Evolutionary conservation across 2,329 filamentous ascomycete genomes (phyloP).

Genomic region (Nemania serpens): DNA sequence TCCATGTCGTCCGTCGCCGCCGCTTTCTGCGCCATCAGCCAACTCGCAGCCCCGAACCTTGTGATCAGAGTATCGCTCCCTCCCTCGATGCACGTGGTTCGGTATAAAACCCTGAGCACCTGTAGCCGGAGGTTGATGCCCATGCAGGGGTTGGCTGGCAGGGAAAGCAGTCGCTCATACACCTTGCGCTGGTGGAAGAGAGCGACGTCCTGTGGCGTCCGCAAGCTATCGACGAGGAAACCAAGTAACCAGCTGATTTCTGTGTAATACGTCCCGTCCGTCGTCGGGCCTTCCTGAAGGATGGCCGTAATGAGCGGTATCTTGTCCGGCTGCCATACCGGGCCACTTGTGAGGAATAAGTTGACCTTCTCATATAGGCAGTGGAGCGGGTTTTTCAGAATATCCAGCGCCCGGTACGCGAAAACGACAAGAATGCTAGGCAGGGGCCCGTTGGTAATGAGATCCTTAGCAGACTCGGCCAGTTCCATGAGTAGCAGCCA

Average conservation of each 20-base stretch:
- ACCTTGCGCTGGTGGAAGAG: constrained; percentile 48
- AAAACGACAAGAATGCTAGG: constrained; percentile 79
- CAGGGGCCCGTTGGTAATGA: constrained; percentile 61
- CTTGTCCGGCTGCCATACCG: constrained; percentile 74
- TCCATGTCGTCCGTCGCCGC: constrained; percentile 30
- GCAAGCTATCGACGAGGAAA: constrained; percentile 40
- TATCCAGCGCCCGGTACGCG: constrained; percentile 68
- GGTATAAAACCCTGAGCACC: constrained; percentile 38
- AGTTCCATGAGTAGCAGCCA: constrained; percentile 82
- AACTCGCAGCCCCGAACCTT: constrained; percentile 40
- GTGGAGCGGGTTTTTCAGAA: constrained; percentile 78
- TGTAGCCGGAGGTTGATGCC: constrained; percentile 36
- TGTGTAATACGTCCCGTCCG: constrained; percentile 41
- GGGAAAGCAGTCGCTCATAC: constrained; percentile 55
- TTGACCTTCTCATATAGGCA: constrained; percentile 87
- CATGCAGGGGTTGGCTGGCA: constrained; percentile 39
- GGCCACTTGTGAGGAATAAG: constrained; percentile 76
- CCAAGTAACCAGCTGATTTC: constrained; percentile 42
- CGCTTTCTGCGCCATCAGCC: constrained; percentile 38
- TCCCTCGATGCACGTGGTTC: constrained; percentile 37
- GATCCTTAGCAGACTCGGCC: constrained; percentile 69
- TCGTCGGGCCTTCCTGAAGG: constrained; percentile 55
- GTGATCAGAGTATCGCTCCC: constrained; percentile 43
- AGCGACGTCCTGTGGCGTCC: constrained; percentile 36
- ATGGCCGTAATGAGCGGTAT: constrained; percentile 72